A percentile compares a stretch with the other conserved stretches of the same genome.
These are phyloP conservation scores for Staphylotrichum longicolle DNA, from an alignment of 495 filamentous ascomycete species.

Conservation along the genomic window DNA sequence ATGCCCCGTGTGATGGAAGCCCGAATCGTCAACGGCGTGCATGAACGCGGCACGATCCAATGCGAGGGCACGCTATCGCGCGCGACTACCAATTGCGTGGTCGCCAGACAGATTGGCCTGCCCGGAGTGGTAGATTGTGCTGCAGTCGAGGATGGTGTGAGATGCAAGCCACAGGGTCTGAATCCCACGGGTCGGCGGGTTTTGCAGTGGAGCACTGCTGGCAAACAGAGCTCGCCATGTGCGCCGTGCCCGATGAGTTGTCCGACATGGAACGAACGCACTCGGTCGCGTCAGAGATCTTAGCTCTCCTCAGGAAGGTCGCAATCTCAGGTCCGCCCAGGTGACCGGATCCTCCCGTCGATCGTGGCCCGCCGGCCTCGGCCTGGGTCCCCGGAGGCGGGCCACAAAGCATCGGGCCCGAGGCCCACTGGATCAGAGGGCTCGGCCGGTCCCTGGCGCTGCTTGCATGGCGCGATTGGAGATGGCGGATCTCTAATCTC, in stretches of 20 bases:
- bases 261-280: neutral
- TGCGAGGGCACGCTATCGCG: constrained; percentile 25
- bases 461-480: no score
- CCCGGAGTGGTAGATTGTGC: neutral
- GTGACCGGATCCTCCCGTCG: constrained; percentile 2
- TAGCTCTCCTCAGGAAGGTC: neutral
- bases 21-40: constrained; percentile 18
- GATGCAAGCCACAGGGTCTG: constrained; percentile 8
- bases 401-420: neutral
- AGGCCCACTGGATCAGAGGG: no score
- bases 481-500: no score
- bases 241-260: no score
- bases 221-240: no score
- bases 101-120: neutral
- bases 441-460: no score
- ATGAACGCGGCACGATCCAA: constrained; percentile 32
- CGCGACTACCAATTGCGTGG: constrained; percentile 23
- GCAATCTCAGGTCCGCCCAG: constrained; percentile 1
- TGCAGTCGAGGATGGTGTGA: neutral
- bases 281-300: neutral
- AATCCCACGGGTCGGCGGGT: no score
- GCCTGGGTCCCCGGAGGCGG: neutral
- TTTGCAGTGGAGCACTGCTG: no score
- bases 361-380: neutral
- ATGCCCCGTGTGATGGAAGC: constrained; percentile 19